These are phyloP conservation scores for Gryganskiella cystojenkinii DNA, from an alignment of 192 early-diverging fungal species.

Conservation along the genomic window DNA sequence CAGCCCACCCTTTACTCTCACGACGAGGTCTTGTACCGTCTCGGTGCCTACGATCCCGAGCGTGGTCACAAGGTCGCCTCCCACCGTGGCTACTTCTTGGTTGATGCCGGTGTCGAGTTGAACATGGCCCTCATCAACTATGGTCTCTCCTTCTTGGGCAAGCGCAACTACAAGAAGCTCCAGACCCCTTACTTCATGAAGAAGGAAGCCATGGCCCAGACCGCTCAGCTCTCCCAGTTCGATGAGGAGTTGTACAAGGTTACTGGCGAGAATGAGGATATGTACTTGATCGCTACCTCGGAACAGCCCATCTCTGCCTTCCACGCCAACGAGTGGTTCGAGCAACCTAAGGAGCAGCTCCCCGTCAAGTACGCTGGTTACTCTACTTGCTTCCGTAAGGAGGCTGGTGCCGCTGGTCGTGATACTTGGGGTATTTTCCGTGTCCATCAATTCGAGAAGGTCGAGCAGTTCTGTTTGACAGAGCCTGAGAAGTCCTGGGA, in stretches of 20 bases:
- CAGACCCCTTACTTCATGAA: slow-evolving; percentile 99
- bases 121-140: slow-evolving; percentile 98
- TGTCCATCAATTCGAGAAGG: slow-evolving; percentile 99
- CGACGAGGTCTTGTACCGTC: slow-evolving; percentile 92
- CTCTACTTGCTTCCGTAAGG: slow-evolving; percentile 99
- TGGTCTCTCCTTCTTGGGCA: slow-evolving; percentile 91
- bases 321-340: slow-evolving; percentile 97
- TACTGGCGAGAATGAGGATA: slow-evolving; percentile 85
- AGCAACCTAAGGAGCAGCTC: slow-evolving; percentile 90
- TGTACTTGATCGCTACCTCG: slow-evolving; percentile 98
- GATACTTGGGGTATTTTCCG: slow-evolving; percentile 99
- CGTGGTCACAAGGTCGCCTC: slow-evolving; percentile 95
- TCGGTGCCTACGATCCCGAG: slow-evolving; percentile 90
- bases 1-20: slow-evolving; percentile 78
- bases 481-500: slow-evolving; percentile 99
- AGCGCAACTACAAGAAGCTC: slow-evolving; percentile 88
- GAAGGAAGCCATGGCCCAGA: slow-evolving; percentile 97
- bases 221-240: slow-evolving; percentile 97
- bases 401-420: slow-evolving; percentile 96
- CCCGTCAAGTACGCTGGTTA: slow-evolving; percentile 95
- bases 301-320: slow-evolving; percentile 99
- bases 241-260: slow-evolving; percentile 99
- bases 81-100: slow-evolving; percentile 99
- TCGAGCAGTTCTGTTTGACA: slow-evolving; percentile 97
- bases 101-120: slow-evolving; percentile 93